These are phyloP conservation scores for Microthlaspi erraticum DNA, from an alignment of 345 rosid genomes.

Conservation along the genomic window DNA sequence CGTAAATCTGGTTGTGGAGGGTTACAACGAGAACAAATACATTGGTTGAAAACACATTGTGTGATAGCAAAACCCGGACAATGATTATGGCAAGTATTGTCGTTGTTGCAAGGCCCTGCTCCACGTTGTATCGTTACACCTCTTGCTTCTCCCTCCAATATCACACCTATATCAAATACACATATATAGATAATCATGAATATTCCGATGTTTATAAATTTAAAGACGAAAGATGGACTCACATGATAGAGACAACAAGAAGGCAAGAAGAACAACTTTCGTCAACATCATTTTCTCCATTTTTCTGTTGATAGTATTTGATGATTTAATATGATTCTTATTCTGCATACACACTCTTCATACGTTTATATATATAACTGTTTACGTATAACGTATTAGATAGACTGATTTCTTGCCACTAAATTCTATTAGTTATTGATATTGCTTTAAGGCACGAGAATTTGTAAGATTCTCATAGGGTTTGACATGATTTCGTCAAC, in stretches of 20 bases:
- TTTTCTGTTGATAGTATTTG: neutral
- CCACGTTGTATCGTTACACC: slow-evolving; percentile 37
- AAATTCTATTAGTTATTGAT: neutral
- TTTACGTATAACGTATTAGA: neutral
- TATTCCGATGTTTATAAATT: too few species aligned
- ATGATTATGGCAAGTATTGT: slow-evolving; percentile 24
- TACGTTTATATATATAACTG: neutral
- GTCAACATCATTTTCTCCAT: neutral
- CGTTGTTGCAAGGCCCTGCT: slow-evolving; percentile 25
- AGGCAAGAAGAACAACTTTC: slow-evolving; percentile 14
- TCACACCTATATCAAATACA: neutral
- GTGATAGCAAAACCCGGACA: slow-evolving; percentile 18
- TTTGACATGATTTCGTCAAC: too few species aligned
- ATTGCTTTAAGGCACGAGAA: slow-evolving; percentile 17
- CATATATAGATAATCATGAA: neutral
- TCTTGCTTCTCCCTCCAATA: slow-evolving; percentile 25
- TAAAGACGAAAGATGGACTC: slow-evolving; percentile 21
- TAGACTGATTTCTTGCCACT: slow-evolving; percentile 17
- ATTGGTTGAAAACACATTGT: slow-evolving; percentile 34
- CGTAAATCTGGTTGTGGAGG: slow-evolving; percentile 10
- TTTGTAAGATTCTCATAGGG: slow-evolving; percentile 4
- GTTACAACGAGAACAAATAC: slow-evolving; percentile 30
- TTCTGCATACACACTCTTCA: slow-evolving; percentile 9
- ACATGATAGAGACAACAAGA: slow-evolving; percentile 30
- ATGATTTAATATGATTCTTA: neutral